Base-by-base conservation (phyloP, 495 filamentous ascomycete genomes). In the Xanthoparmelia taractica region DNA sequence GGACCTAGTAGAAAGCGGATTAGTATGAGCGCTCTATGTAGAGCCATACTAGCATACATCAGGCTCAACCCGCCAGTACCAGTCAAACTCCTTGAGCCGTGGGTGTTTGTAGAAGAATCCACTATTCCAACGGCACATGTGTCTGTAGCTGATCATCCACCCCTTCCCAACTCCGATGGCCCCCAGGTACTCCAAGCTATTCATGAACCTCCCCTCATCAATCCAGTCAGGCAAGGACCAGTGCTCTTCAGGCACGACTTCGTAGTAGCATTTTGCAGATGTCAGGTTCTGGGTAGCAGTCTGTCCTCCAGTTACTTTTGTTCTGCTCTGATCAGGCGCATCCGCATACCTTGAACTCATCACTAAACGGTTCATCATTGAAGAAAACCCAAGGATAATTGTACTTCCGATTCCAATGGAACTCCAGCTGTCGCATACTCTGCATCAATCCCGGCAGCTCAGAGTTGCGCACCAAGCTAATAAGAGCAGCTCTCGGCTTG, bases 51-150 rank as follows among this genome's bases (percentile, higher is more conserved):
- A n/a, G n/a, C 61, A 37, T 57, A 71, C 90, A 64, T 92, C 90
- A 43, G 90, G 90, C 74, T 94, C 90, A 40, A 94, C 89, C 52
- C 90, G 87, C 90, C 90, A 94, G 76, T 94, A 94, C 79, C 85
- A 94, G 62, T 86, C 84, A 47, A 77, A 81, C 56, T 90, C 73
- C 27, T 75, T 76, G n/a, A 94, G 79, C 2, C 87, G 87, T 4
- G 89, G 89, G 73, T 94, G 90, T 66, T 91, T 86, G 76, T 89
- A 90, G 82, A 94, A 94, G 62, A 91, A 79, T 38, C 90, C 90
- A 67, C 85, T 88, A 76, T 94, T 93, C 90, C 89, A 94, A 36
- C 90, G 83, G 70, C 90, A 94, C 90, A 94, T 94, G 73, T 94
- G 86, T 70, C 92, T 76, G 63, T 86, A 85, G 68, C 77, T 80